Evolutionary conservation across 805 yeast genomes (phyloP), one percentile per base, ranked within the genome.

Genomic region (Starmerella geochares): DNA sequence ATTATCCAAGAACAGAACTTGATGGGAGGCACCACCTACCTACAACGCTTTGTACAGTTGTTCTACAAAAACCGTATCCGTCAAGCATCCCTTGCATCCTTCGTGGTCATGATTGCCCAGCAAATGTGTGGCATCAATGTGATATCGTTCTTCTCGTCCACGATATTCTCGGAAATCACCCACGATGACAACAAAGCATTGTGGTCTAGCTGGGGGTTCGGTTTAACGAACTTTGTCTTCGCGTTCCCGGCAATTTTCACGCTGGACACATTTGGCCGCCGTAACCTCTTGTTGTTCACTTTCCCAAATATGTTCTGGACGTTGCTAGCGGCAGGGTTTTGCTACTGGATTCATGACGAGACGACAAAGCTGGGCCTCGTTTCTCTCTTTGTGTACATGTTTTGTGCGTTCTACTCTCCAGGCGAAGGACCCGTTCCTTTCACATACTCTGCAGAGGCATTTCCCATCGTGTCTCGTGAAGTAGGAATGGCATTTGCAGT

Each of bases 401-500:
- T 76, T 65, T 71, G 85, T 0, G 73, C 78, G 36, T 81, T 82
- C 50, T 86, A 86, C 66, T 83, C 94, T 0, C 78, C 84, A 3
- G 90, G 94, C 48, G 86, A 82, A 65, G 95, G 95, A 39, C 94
- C 92, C 11, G 92, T 86, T 42, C 94, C 95, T 3, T 86, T 86
- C 69, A 82, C 92, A 2, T 83, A 86, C 62, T 80, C 53, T 19
- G 94, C 94, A 9, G 95, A 86, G 65, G 83, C 54, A 3, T 56
- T 56, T 51, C 57, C 62, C 3, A 52, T 57, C 23, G 51, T 51
- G 19, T 56, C 53, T 19, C 55, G 62, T 25, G 60, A 58, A 24
- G 37, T 57, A 1, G 58, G 61, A 24, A 58, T 59, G 54, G 60
- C 62, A 1, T 50, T 60, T 54, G 64, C 64, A 4, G 62, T 55